phyloP scores from a whole-genome alignment of 2,329 filamentous ascomycete genomes.

The Cladorrhinum sp. region DNA sequence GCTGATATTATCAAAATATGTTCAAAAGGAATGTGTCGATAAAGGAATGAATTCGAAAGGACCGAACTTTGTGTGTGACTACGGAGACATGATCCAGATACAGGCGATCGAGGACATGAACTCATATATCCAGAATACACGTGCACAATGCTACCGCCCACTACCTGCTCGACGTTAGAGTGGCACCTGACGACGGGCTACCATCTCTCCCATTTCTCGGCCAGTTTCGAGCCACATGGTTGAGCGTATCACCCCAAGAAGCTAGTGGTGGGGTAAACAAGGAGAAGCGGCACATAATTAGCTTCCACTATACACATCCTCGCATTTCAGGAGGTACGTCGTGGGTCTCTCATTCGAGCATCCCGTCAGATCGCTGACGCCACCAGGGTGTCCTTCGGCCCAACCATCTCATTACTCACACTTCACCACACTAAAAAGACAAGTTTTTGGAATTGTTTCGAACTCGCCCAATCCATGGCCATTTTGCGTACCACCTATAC shows the following conservation, averaged over 20 bases:
- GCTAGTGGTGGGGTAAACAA: background rate
- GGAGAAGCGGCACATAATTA: background rate
- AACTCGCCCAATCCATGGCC: background rate
- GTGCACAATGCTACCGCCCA: too few species aligned
- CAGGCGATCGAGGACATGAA: background rate
- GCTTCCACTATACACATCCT: background rate
- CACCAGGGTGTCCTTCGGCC: background rate
- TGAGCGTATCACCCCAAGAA: background rate
- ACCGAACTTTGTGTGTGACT: background rate
- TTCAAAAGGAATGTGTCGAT: too few species aligned
- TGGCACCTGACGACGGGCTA: background rate
- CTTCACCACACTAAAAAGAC: background rate
- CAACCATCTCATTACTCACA: background rate
- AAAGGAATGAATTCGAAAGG: too few species aligned
- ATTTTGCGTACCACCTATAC: background rate
- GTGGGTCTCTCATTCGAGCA: background rate
- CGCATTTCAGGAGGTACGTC: background rate
- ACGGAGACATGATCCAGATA: background rate
- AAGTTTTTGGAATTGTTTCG: background rate
- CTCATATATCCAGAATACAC: background rate
- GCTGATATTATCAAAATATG: too few species aligned
- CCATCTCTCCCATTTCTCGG: background rate
- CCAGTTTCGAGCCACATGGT: conserved; percentile 8
- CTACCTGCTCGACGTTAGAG: background rate
- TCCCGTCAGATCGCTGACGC: background rate